Percentiles rank a stretch among this genome's conserved stretches.
Evolutionary conservation across 768 basidiomycete species (phyloP).

Genomic region (Trametes meyenii): DNA sequence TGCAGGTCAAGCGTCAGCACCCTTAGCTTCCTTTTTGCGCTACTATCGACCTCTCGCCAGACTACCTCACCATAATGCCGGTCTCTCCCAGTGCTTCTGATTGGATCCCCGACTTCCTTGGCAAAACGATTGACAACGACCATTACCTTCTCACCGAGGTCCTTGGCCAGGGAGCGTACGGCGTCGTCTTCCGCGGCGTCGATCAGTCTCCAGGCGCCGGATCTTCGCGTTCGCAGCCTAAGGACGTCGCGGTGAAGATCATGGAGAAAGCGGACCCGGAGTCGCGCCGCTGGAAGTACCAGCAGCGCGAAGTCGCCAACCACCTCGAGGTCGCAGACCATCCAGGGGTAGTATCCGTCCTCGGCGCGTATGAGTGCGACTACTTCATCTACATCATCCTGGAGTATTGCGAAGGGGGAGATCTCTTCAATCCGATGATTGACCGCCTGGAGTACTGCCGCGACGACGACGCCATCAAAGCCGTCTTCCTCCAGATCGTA

Average conservation of each 20-base stretch:
- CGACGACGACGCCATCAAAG: conserved; percentile 48
- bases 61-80: background rate
- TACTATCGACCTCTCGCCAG: background rate
- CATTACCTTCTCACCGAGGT: conserved; percentile 27
- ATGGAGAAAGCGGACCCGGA: conserved; percentile 24
- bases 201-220: conserved; percentile 4
- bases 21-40: background rate
- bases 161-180: conserved; percentile 33
- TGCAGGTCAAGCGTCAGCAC: conserved; percentile 17
- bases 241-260: conserved; percentile 32
- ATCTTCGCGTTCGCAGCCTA: conserved; percentile 21
- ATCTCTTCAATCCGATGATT: conserved; percentile 51
- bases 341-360: conserved; percentile 69
- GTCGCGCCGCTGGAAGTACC: conserved; percentile 20
- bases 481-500: conserved; percentile 56
- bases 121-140: conserved; percentile 28
- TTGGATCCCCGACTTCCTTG: conserved; percentile 21
- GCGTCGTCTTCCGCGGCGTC: conserved; percentile 34
- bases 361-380: conserved; percentile 63
- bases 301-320: conserved; percentile 61
- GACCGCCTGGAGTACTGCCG: conserved; percentile 39
- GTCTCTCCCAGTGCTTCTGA: conserved; percentile 8
- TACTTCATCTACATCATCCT: conserved; percentile 70
- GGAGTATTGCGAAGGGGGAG: conserved; percentile 47
- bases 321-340: conserved; percentile 59